These are phyloP conservation scores for Cicer judaicum DNA, from an alignment of 306 rosid species.

Conservation along the genomic window DNA sequence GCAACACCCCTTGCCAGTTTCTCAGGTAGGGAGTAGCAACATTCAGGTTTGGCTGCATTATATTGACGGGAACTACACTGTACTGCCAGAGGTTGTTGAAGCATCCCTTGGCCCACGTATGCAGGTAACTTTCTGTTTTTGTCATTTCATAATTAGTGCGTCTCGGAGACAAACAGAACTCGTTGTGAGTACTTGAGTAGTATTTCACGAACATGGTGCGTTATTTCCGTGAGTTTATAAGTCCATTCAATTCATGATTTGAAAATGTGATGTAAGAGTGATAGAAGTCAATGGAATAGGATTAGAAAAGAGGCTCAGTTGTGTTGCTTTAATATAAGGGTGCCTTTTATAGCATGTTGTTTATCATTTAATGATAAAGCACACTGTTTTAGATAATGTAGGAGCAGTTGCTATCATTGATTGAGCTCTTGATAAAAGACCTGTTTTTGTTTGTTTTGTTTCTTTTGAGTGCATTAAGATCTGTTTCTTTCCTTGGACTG, in stretches of 20 bases:
- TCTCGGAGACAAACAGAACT: conserved; percentile 32
- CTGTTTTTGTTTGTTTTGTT: conserved; percentile 19
- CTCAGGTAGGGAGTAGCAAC: conserved; percentile 87
- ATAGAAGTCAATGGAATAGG: conserved; percentile 1
- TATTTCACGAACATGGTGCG: conserved; percentile 19
- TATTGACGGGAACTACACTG: conserved; percentile 91
- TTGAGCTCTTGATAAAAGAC: conserved; percentile 11
- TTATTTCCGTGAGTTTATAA: conserved; percentile 26
- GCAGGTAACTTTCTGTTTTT: conserved; percentile 67
- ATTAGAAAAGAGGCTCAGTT: neutral
- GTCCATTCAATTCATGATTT: conserved; percentile 20
- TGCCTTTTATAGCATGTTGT: conserved; percentile 3
- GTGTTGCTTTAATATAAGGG: conserved; percentile 17
- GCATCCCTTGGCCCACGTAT: conserved; percentile 92
- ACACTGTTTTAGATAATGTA: neutral
- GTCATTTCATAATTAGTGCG: conserved; percentile 22
- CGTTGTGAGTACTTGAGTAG: conserved; percentile 5
- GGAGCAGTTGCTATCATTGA: neutral
- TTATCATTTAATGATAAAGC: conserved; percentile 31
- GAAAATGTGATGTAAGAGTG: conserved; percentile 30
- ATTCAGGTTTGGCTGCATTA: conserved; percentile 93
- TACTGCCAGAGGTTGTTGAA: conserved; percentile 93
- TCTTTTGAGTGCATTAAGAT: conserved; percentile 34
- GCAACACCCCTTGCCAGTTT: conserved; percentile 85
- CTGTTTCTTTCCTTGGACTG: conserved; percentile 7